Evolutionary conservation across 192 early-diverging fungal species (phyloP), one percentile per base, ranked within the genome.

Genomic region (Mortierella antarctica): DNA sequence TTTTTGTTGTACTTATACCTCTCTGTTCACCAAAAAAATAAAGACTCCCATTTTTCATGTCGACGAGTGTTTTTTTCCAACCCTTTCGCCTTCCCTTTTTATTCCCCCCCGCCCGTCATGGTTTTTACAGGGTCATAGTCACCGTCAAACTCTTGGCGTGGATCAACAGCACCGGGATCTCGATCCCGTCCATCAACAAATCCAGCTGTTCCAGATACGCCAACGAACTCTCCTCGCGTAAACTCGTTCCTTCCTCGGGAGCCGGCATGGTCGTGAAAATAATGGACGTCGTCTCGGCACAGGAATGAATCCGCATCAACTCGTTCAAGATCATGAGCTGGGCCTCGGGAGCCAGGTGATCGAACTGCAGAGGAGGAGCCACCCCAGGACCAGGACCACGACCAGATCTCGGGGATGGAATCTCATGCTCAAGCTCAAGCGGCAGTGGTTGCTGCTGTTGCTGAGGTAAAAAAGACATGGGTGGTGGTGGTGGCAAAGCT

Each of bases 111-210:
- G 1, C 31, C 31, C 31, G 31, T 31, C 31, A n/a, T 31, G 31
- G 31, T 50, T 67, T 50, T 67, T 82, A 90, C 45, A 91, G 70
- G 4, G 90, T 84, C 62, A 89, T 91, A 15, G 90, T 91, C 7
- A 91, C 88, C 0, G 90, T 91, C 54, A 91, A 73, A 14, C 88
- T 88, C 55, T 88, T 88, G 21, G 90, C 88, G 66, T 91, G 88
- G n/a, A 92, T 86, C 42, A 92, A 71, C 78, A 92, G 82, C n/a
- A 87, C 85, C 4, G 89, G 90, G 0, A 86, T 70, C 54, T 91
- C 86, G n/a, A 80, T 67, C 5, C 70, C 69, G 7, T 72, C 65
- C 77, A 80, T 80, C 51, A 80, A 50, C 23, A 67, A 23, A 65
- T 80, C 77, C 50, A 91, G 75, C 20, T 87, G 81, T 23, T 83